These are phyloP conservation scores for Psilocybe subaeruginosa DNA, from an alignment of 768 basidiomycete species.

Conservation along the genomic window DNA sequence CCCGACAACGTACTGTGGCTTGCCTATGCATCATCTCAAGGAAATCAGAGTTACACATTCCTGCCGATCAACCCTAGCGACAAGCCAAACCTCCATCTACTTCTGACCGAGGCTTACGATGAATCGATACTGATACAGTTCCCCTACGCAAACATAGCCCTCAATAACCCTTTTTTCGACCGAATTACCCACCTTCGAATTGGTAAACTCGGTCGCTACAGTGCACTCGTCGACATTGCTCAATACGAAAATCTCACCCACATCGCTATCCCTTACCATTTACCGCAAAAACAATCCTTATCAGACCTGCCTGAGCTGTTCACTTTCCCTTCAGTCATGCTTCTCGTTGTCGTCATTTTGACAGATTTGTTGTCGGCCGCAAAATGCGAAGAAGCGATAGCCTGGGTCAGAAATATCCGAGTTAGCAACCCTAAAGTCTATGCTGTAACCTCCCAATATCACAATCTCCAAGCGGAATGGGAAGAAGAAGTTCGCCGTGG, in stretches of 20 bases:
- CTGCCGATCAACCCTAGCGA: neutral
- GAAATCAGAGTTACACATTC: neutral
- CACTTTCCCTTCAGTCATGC: slow-evolving; percentile 5
- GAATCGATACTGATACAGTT: slow-evolving; percentile 7
- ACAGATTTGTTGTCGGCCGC: slow-evolving; percentile 12
- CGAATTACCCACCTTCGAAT: slow-evolving; percentile 26
- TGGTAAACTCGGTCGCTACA: slow-evolving; percentile 16
- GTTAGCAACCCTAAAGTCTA: slow-evolving; percentile 7
- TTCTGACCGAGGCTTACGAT: slow-evolving; percentile 15
- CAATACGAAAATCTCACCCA: slow-evolving; percentile 23
- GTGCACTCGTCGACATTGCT: slow-evolving; percentile 14
- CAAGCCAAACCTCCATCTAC: slow-evolving; percentile 17
- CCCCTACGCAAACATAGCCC: neutral
- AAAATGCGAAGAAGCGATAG: slow-evolving; percentile 10
- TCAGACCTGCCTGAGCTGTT: slow-evolving; percentile 17
- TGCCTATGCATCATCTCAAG: slow-evolving; percentile 11
- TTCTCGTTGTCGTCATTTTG: slow-evolving; percentile 23
- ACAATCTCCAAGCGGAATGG: slow-evolving; percentile 24
- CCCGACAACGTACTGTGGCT: slow-evolving; percentile 25
- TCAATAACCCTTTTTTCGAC: slow-evolving; percentile 17
- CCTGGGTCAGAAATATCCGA: slow-evolving; percentile 20
- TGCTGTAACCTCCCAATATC: slow-evolving; percentile 11
- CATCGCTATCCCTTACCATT: slow-evolving; percentile 24
- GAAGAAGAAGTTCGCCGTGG: slow-evolving; percentile 29
- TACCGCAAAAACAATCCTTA: slow-evolving; percentile 15